Conservation (phyloP, 83 land plant species). For the Picea abies region DNA sequence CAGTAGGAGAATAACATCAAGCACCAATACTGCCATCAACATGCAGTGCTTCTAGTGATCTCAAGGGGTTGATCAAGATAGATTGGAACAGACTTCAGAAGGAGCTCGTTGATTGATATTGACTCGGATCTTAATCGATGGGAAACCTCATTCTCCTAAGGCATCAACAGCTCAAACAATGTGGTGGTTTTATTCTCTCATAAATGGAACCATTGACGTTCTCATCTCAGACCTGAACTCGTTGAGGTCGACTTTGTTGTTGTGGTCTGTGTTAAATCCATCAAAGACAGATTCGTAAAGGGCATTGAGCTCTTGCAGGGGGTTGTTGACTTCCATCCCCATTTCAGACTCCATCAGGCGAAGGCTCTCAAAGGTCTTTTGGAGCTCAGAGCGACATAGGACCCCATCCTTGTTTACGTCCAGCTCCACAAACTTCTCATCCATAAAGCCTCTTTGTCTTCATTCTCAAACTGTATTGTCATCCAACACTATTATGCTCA, state of each 20-base stretch:
- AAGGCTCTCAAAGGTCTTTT: constrained; percentile 49
- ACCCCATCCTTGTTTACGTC: constrained; percentile 68
- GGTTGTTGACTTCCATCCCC: constrained; percentile 17
- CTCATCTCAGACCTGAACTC: constrained; percentile 55
- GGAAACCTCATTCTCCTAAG: no score
- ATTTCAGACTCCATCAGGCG: constrained; percentile 45
- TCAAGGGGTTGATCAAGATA: no score
- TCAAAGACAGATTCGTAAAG: constrained; percentile 59
- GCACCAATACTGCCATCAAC: no score
- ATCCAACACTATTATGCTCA: constrained; percentile 60
- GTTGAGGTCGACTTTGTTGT: constrained; percentile 42
- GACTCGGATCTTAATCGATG: no score
- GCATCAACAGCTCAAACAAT: no score
- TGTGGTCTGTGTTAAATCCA: constrained; percentile 52
- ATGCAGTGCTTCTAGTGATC: no score
- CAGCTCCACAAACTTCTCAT: constrained; percentile 44
- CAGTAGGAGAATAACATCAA: no score
- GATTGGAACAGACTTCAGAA: no score
- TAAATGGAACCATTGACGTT: no score
- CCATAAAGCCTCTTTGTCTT: constrained; percentile 50
- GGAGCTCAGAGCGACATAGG: constrained; percentile 59
- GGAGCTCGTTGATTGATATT: no score
- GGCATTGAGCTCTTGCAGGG: not conserved
- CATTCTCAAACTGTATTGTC: constrained; percentile 53
- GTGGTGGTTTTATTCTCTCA: no score